Conservation (phyloP, 495 filamentous ascomycete species). For the Lentithecium fluviatile region DNA sequence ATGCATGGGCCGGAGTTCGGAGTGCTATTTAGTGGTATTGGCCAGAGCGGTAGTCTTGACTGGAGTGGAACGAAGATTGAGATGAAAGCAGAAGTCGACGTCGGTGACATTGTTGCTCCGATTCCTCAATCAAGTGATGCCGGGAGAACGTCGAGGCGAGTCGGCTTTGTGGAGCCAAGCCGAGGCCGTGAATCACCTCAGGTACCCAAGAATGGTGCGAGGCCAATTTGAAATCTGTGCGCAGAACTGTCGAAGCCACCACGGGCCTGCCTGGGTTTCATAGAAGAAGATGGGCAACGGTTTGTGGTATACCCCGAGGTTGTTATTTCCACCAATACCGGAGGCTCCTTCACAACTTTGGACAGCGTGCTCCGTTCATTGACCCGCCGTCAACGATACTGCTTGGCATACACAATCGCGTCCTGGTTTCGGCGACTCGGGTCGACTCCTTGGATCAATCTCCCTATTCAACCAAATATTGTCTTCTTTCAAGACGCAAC, state of each 20-base stretch:
- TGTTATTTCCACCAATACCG: background rate
- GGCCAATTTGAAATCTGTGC: slow-evolving; percentile 32
- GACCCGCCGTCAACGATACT: slow-evolving; percentile 38
- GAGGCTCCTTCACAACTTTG: slow-evolving; percentile 26
- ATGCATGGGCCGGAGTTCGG: slow-evolving; percentile 35
- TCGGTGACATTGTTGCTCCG: no score
- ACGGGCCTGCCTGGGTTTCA: slow-evolving; percentile 25
- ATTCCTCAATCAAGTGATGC: no score
- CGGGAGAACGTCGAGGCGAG: no score
- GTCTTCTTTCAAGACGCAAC: slow-evolving; percentile 29
- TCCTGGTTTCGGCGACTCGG: slow-evolving; percentile 34
- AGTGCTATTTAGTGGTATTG: slow-evolving; percentile 25
- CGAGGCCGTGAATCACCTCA: background rate
- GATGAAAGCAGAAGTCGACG: slow-evolving; percentile 11
- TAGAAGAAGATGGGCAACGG: slow-evolving; percentile 26
- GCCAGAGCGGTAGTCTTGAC: slow-evolving; percentile 10
- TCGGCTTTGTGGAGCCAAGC: background rate
- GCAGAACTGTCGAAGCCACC: slow-evolving; percentile 16
- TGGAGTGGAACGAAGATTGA: slow-evolving; percentile 38
- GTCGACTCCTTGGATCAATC: slow-evolving; percentile 32
- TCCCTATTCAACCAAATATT: slow-evolving; percentile 25
- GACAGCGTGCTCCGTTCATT: slow-evolving; percentile 31
- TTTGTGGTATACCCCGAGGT: slow-evolving; percentile 33
- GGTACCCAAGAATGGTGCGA: background rate
- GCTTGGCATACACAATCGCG: slow-evolving; percentile 33